A percentile compares a stretch with the other conserved stretches of the same genome.
These are phyloP conservation scores for Arthrobotrys sinensis DNA, from an alignment of 2,329 filamentous ascomycete genomes.

Conservation along the genomic window DNA sequence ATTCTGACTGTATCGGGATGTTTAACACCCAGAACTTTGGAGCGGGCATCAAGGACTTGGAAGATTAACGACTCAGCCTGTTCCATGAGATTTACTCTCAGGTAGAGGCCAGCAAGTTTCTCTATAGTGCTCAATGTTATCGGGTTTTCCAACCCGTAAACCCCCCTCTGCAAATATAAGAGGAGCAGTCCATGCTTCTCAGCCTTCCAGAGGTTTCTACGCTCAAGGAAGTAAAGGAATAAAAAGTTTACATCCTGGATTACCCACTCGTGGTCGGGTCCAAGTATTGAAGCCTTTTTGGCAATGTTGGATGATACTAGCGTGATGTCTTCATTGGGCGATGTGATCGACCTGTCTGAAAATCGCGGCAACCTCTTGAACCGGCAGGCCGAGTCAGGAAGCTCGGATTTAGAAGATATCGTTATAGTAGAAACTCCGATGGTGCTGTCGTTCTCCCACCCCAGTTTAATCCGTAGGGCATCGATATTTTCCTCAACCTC, in stretches of 20 bases:
- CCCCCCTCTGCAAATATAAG: neutral
- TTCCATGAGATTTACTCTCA: neutral
- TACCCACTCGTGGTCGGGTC: neutral
- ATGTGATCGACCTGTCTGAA: neutral
- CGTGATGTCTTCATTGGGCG: neutral
- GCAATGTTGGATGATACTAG: neutral
- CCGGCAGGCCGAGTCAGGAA: neutral
- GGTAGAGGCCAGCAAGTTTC: neutral
- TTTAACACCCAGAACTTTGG: slow-evolving; percentile 3
- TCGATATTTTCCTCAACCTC: neutral
- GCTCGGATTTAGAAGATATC: neutral
- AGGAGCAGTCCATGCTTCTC: neutral
- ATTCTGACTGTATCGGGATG: neutral
- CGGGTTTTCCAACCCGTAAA: slow-evolving; percentile 12
- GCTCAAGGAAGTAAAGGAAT: neutral
- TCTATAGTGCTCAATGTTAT: slow-evolving; percentile 2
- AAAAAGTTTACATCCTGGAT: slow-evolving; percentile 13
- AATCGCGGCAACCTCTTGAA: neutral
- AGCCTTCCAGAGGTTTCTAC: neutral
- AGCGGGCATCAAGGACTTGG: neutral
- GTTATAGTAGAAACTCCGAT: neutral
- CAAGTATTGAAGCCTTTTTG: slow-evolving; percentile 1
- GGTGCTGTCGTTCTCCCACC: neutral
- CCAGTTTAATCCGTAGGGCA: neutral
- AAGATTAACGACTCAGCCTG: neutral